Conservation (phyloP, 768 basidiomycete genomes). For the Amanita phalloides region DNA sequence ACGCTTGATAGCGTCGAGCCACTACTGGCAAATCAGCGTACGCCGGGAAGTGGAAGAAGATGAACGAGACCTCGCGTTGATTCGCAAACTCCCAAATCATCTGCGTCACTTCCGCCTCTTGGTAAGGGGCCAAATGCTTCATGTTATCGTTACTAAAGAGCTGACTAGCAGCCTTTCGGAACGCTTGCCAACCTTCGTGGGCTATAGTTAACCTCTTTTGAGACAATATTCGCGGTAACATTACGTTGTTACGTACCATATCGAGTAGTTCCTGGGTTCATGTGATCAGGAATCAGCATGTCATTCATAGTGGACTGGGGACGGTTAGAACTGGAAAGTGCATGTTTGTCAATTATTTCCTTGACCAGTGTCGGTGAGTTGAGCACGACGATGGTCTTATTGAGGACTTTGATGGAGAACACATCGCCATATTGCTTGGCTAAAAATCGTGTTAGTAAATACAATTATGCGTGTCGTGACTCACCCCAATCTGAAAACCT, state of each 20-base stretch:
- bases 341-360: slow-evolving; percentile 15
- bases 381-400: slow-evolving; percentile 14
- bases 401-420: slow-evolving; percentile 12
- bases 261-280: slow-evolving; percentile 12
- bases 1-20: slow-evolving; percentile 18
- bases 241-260: neutral
- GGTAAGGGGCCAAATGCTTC: slow-evolving; percentile 8
- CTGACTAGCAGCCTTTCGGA: slow-evolving; percentile 10
- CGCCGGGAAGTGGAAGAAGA: neutral
- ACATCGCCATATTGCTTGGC: slow-evolving; percentile 13
- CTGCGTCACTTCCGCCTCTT: slow-evolving; percentile 14
- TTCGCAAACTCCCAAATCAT: slow-evolving; percentile 7
- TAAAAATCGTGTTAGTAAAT: neutral
- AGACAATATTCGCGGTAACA: neutral
- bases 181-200: slow-evolving; percentile 10
- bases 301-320: slow-evolving; percentile 9
- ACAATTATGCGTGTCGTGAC: neutral
- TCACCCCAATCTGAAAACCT: slow-evolving; percentile 12
- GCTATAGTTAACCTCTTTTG: neutral
- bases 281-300: slow-evolving; percentile 10
- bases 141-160: slow-evolving; percentile 10
- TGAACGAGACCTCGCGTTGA: slow-evolving; percentile 9
- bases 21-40: slow-evolving; percentile 10
- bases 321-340: slow-evolving; percentile 10
- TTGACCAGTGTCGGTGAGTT: slow-evolving; percentile 12